These are phyloP conservation scores for Entophlyctis helioformis DNA, from an alignment of 192 early-diverging fungal species.

Conservation along the genomic window DNA sequence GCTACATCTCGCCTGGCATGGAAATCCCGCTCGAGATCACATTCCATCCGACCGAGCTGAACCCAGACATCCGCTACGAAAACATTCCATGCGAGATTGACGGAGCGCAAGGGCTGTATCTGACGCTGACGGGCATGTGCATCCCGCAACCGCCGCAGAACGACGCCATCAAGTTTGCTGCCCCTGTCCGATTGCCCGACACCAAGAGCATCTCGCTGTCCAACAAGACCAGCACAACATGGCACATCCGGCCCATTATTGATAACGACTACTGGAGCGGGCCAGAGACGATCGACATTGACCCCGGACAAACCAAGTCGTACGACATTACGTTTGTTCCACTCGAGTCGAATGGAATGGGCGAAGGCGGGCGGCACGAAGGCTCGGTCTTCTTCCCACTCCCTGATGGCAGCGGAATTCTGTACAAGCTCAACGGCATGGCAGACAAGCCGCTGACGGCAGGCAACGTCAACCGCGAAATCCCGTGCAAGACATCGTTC, in stretches of 20 bases:
- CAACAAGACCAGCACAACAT: constrained; percentile 30
- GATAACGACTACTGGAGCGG: constrained; percentile 48
- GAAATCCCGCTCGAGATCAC: constrained; percentile 45
- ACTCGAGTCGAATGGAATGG: constrained; percentile 28
- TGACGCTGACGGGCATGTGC: constrained; percentile 48
- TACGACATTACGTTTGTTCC: constrained; percentile 46
- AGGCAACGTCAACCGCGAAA: constrained; percentile 36
- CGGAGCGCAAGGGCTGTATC: constrained; percentile 22
- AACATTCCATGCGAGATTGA: constrained; percentile 36
- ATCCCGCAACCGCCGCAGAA: constrained; percentile 38
- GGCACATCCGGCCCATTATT: constrained; percentile 46
- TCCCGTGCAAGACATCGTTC: constrained; percentile 43
- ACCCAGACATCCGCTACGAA: constrained; percentile 42
- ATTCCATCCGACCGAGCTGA: constrained; percentile 43
- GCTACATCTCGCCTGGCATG: constrained; percentile 53
- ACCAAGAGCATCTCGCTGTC: constrained; percentile 32
- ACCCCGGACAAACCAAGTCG: constrained; percentile 35
- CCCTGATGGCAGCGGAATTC: constrained; percentile 42
- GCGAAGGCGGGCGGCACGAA: constrained; percentile 44
- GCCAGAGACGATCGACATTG: constrained; percentile 37
- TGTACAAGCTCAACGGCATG: constrained; percentile 45
- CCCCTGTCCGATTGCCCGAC: constrained; percentile 40
- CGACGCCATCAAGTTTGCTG: constrained; percentile 41
- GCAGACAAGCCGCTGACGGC: constrained; percentile 40
- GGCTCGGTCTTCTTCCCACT: constrained; percentile 51